These are phyloP conservation scores for Geotrichum histeridarum DNA, from an alignment of 1,139 yeast genomes.

Conservation along the genomic window DNA sequence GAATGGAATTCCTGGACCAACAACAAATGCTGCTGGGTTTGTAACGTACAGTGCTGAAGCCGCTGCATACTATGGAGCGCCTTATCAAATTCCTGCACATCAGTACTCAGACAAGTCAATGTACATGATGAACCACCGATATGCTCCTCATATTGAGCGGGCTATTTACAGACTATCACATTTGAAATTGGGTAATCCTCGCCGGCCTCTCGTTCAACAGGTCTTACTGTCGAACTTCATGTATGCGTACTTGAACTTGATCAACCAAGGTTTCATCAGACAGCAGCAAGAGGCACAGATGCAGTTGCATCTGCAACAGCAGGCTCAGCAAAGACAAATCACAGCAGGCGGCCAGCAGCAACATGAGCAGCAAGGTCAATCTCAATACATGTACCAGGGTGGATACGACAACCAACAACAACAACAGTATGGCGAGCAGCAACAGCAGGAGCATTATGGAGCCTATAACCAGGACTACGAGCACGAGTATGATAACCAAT, in stretches of 20 bases:
- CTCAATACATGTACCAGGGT: constrained; percentile 20
- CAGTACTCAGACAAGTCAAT: constrained; percentile 37
- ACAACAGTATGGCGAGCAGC: neutral
- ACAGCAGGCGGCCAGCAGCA: neutral
- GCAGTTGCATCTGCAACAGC: constrained; percentile 23
- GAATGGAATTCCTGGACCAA: constrained; percentile 12
- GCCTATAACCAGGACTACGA: constrained; percentile 18
- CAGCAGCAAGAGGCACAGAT: constrained; percentile 29
- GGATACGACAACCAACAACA: constrained; percentile 5
- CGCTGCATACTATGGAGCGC: constrained; percentile 32
- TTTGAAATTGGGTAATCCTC: constrained; percentile 87
- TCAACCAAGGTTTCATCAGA: constrained; percentile 59
- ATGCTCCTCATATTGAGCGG: constrained; percentile 91
- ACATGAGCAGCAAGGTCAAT: constrained; percentile 1
- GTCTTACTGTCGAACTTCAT: constrained; percentile 89
- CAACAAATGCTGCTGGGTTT: constrained; percentile 14
- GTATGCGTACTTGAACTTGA: constrained; percentile 93
- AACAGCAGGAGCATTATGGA: constrained; percentile 8
- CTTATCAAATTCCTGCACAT: constrained; percentile 39
- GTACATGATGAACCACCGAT: constrained; percentile 48
- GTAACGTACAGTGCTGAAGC: constrained; percentile 25
- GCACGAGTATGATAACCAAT: constrained; percentile 20
- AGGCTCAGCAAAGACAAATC: constrained; percentile 21
- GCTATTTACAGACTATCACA: constrained; percentile 92
- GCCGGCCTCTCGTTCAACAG: constrained; percentile 84